These are phyloP conservation scores for Vickermania spadyakhi DNA, from an alignment of 208 protist genomes.

Conservation along the genomic window DNA sequence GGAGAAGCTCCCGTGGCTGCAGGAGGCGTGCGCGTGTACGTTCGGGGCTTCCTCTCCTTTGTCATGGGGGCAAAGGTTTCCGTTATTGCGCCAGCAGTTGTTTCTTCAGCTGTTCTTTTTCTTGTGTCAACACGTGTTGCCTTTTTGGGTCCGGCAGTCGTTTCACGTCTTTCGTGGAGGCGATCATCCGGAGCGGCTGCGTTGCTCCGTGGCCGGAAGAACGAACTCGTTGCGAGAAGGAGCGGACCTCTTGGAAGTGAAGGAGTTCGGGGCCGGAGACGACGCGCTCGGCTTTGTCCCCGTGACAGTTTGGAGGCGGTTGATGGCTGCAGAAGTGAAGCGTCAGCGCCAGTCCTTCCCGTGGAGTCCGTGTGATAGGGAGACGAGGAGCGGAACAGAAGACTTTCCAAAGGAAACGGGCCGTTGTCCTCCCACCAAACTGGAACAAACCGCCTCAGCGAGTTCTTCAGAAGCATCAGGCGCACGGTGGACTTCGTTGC, in stretches of 20 bases:
- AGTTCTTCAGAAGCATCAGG: no score
- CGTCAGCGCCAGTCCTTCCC: neutral
- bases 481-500: neutral
- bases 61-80: constrained; percentile 19
- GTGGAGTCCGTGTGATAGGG: neutral
- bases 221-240: constrained; percentile 1
- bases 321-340: neutral
- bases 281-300: neutral
- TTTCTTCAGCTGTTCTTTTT: constrained; percentile 62
- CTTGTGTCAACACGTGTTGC: constrained; percentile 54
- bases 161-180: constrained; percentile 45
- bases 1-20: neutral
- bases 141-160: constrained; percentile 29
- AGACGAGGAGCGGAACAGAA: neutral
- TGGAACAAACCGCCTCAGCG: neutral
- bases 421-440: neutral
- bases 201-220: constrained; percentile 24
- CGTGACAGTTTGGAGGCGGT: neutral
- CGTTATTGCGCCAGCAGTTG: constrained; percentile 54
- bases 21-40: no score
- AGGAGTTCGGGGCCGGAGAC: neutral
- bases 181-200: constrained; percentile 41
- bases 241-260: neutral
- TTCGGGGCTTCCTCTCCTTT: neutral
- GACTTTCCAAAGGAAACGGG: neutral